These are phyloP conservation scores for Sophora flavescens DNA, from an alignment of 306 rosid species.

Conservation along the genomic window DNA sequence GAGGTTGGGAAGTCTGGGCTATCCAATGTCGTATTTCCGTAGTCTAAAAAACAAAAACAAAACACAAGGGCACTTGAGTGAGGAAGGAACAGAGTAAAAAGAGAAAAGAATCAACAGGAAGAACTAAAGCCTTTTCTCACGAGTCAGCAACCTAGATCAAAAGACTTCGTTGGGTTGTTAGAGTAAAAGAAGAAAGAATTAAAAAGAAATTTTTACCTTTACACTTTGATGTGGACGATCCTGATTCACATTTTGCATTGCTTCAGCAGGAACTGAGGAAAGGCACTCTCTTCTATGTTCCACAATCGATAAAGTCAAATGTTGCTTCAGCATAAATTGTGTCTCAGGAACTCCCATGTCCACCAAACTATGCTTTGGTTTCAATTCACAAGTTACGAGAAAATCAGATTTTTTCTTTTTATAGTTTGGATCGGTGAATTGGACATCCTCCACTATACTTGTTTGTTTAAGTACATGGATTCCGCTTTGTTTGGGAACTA, in stretches of 20 bases:
- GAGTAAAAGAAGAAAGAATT: background rate
- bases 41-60: background rate
- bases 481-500: background rate
- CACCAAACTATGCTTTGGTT: too few species aligned
- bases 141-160: too few species aligned
- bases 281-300: too few species aligned
- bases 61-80: background rate
- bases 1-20: background rate
- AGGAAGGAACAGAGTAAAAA: background rate
- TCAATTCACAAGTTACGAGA: background rate
- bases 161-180: too few species aligned
- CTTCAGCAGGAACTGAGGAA: too few species aligned
- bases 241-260: too few species aligned
- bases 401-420: background rate
- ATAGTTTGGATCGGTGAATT: background rate
- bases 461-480: background rate
- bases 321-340: too few species aligned
- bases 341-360: too few species aligned
- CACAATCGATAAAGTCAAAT: too few species aligned
- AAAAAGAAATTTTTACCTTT: background rate
- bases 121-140: too few species aligned
- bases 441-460: background rate
- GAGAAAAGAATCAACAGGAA: background rate
- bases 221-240: background rate
- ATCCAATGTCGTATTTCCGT: background rate